Base-by-base conservation (phyloP, 371 early-diverging fungal genomes). In the Mortierella sp. region DNA sequence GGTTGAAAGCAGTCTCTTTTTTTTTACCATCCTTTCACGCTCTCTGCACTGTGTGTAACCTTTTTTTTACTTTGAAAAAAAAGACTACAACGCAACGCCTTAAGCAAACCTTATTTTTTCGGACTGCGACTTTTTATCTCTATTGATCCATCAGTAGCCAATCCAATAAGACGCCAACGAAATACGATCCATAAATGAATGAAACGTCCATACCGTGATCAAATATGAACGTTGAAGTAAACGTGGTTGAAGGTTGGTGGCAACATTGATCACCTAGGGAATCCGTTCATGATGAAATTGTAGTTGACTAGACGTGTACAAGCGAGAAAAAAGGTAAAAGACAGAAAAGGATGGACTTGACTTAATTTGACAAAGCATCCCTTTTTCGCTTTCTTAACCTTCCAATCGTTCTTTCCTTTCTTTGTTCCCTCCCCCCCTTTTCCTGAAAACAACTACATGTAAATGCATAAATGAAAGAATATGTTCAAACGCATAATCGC, bases 61-160 rank as follows among this genome's bases (percentile, higher is more conserved):
- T 47, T 26, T 38, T 57, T 60, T 58, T 58, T 58, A 14, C 6
- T 9, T 57, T 50, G 42, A 38, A 38, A 38, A 38, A 38, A 38
- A 38, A 38, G 42, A 14, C 13, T 7, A 48, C 55, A 57, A 78
- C n/a, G 21, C 80, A 80, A 80, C 80, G 50, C 68, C 80, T 80
- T 80, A 80, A 80, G 76, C 31, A 73, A 80, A 44, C 77, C 48
- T 73, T 24, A 73, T 47, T 70, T 42, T 55, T 9, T n/a, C 19
- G 58, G 44, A 57, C 44, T 65, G 68, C 68, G 38, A 65, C 21
- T 38, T 65, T 65, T 65, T 65, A 65, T 65, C 68, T 38, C 13
- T 38, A 38, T 65, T 65, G 24, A 65, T 65, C 55, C 68, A 65
- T 65, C 68, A 65, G 68, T 65, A 38, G 10, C 34, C 68, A 65